Evolutionary conservation across 2,329 filamentous ascomycete species (phyloP).

Genomic region (Hypoxylon sp.): DNA sequence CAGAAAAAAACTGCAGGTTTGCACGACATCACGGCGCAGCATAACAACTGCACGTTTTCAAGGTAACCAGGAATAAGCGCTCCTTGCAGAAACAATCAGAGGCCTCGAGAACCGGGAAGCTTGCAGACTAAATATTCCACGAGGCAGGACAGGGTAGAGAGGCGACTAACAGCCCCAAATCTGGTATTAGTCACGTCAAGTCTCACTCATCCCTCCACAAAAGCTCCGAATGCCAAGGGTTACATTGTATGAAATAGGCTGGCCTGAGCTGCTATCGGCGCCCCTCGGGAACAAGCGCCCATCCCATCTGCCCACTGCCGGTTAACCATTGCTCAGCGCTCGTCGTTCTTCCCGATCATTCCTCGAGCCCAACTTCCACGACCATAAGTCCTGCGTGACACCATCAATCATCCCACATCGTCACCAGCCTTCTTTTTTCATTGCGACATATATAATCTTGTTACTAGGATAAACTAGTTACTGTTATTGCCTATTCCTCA

Average conservation of each 20-base stretch:
- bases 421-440: constrained; percentile 39
- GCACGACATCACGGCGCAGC: constrained; percentile 30
- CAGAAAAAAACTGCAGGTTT: constrained; percentile 12
- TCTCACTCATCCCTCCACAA: constrained; percentile 39
- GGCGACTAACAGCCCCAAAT: constrained; percentile 9
- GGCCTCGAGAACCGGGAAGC: constrained; percentile 27
- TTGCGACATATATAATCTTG: constrained; percentile 31
- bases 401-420: constrained; percentile 43
- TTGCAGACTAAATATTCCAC: constrained; percentile 39
- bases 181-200: constrained; percentile 34
- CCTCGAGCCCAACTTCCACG: constrained; percentile 32
- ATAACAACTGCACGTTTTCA: constrained; percentile 3
- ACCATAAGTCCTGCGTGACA: constrained; percentile 41
- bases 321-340: constrained; percentile 11
- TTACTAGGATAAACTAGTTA: constrained; percentile 14
- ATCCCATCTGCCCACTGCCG: constrained; percentile 27
- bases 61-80: constrained; percentile 13
- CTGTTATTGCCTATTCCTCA: constrained; percentile 13
- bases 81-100: constrained; percentile 14
- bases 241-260: constrained; percentile 29
- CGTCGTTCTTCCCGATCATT: constrained; percentile 40
- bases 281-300: constrained; percentile 35
- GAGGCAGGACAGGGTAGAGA: constrained; percentile 24
- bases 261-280: constrained; percentile 31
- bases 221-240: constrained; percentile 39